phyloP scores from a whole-genome alignment of 371 early-diverging fungal species.

The Mortierella sp. region DNA sequence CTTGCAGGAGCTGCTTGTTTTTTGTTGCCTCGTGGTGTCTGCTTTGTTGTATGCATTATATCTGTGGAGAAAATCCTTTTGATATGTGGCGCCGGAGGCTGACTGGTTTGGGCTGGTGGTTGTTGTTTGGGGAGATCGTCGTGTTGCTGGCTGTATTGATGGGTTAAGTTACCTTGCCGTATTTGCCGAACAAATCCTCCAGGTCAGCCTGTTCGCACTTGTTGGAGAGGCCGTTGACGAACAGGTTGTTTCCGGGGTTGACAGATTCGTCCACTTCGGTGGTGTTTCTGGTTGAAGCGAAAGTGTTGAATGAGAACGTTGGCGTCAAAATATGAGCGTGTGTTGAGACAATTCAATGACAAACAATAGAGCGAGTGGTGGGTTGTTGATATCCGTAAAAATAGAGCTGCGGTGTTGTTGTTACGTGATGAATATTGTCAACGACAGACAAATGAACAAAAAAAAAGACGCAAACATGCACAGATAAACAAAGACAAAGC shows the following conservation, averaged over 20 bases:
- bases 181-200: conserved; percentile 80
- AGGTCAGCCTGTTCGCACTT: conserved; percentile 76
- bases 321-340: conserved; percentile 15
- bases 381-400: no score
- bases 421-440: no score
- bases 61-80: not conserved
- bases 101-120: not conserved
- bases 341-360: no score
- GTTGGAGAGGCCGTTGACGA: conserved; percentile 79
- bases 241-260: conserved; percentile 87
- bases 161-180: conserved; percentile 70
- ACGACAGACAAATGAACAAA: no score
- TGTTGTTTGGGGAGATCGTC: not conserved
- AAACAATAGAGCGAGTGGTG: no score
- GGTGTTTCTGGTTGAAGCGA: conserved; percentile 22
- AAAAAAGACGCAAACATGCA: no score
- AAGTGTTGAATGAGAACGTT: conserved; percentile 13
- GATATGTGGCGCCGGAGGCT: not conserved
- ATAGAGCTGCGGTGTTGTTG: no score
- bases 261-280: conserved; percentile 58
- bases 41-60: not conserved
- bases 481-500: no score
- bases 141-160: not conserved
- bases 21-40: not conserved
- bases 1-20: not conserved